phyloP scores from a whole-genome alignment of 495 filamentous ascomycete species.

The Penicillium robsamsonii region DNA sequence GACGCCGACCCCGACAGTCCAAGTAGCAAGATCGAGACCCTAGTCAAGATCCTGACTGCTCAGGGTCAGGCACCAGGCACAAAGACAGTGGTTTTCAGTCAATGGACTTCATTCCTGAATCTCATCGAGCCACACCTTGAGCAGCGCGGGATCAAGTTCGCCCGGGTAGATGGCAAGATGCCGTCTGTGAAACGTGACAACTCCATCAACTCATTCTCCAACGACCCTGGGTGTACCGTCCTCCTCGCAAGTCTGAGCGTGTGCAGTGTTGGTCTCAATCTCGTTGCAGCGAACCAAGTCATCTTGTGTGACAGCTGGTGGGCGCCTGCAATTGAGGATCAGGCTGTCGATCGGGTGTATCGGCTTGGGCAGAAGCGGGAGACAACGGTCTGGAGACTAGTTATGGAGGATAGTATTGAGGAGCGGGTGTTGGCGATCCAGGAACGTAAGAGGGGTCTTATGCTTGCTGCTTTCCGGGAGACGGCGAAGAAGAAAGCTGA shows the following conservation, averaged over 20 bases:
- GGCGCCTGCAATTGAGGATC: slow-evolving; percentile 92
- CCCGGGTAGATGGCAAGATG: slow-evolving; percentile 85
- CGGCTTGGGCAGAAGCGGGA: slow-evolving; percentile 78
- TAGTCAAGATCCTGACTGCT: slow-evolving; percentile 75
- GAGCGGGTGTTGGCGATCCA: slow-evolving; percentile 82
- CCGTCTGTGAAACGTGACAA: slow-evolving; percentile 62
- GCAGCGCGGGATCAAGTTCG: slow-evolving; percentile 59
- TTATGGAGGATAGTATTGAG: slow-evolving; percentile 85
- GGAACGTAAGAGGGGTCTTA: slow-evolving; percentile 74
- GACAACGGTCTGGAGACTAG: slow-evolving; percentile 75
- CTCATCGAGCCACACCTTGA: slow-evolving; percentile 71
- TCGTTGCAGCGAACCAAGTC: slow-evolving; percentile 84
- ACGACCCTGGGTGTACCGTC: slow-evolving; percentile 67
- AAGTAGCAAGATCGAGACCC: slow-evolving; percentile 81
- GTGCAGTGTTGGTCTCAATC: slow-evolving; percentile 84
- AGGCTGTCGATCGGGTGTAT: slow-evolving; percentile 89
- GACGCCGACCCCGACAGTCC: slow-evolving; percentile 60
- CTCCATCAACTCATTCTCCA: slow-evolving; percentile 63
- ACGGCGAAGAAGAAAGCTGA: slow-evolving; percentile 48
- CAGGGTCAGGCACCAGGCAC: slow-evolving; percentile 63
- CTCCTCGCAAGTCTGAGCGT: slow-evolving; percentile 82
- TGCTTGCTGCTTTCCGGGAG: slow-evolving; percentile 73
- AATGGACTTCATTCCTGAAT: slow-evolving; percentile 89
- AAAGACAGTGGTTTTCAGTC: slow-evolving; percentile 88
- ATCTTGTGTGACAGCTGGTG: slow-evolving; percentile 87